phyloP scores from a whole-genome alignment of 2,329 filamentous ascomycete genomes.

The Neonectria coccinea region DNA sequence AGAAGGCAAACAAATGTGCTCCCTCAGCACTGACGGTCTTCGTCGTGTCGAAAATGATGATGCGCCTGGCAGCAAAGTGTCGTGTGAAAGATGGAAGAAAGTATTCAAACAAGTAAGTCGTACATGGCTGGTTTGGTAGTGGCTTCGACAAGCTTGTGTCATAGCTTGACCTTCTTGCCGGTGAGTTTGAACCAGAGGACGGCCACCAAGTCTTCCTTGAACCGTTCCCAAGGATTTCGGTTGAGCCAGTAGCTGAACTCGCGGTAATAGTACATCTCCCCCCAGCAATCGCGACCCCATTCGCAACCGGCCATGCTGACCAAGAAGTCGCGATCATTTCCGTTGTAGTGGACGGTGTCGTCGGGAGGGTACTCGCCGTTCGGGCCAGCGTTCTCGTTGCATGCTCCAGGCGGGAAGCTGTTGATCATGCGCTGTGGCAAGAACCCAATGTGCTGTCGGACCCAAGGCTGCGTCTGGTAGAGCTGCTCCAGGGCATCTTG shows the following conservation, averaged over 20 bases:
- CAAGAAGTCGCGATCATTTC: constrained; percentile 88
- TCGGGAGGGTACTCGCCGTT: constrained; percentile 71
- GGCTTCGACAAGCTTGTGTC: constrained; percentile 28
- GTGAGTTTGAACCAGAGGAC: constrained; percentile 73
- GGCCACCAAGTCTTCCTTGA: constrained; percentile 75
- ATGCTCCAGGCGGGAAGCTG: constrained; percentile 91
- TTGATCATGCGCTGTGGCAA: constrained; percentile 93
- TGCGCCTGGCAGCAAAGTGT: constrained; percentile 1
- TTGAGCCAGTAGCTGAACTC: constrained; percentile 92
- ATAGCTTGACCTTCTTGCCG: constrained; percentile 70
- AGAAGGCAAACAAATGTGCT: constrained; percentile 12
- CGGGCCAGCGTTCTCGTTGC: constrained; percentile 70
- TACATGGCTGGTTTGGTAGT: neutral
- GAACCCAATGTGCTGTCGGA: constrained; percentile 89
- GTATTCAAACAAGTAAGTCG: constrained; percentile 19
- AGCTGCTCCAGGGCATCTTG: constrained; percentile 95
- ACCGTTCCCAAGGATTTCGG: constrained; percentile 81
- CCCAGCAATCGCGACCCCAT: constrained; percentile 97
- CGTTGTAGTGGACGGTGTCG: constrained; percentile 79
- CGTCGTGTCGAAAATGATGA: constrained; percentile 4
- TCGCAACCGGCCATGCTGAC: constrained; percentile 99
- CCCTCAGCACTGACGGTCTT: constrained; percentile 1
- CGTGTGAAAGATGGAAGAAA: constrained; percentile 12
- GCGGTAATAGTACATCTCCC: constrained; percentile 95
- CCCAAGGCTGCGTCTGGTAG: constrained; percentile 92